Evolutionary conservation across 2,329 filamentous ascomycete genomes (phyloP), one percentile per base, ranked within the genome.

Genomic region (Cladosporium velox): DNA sequence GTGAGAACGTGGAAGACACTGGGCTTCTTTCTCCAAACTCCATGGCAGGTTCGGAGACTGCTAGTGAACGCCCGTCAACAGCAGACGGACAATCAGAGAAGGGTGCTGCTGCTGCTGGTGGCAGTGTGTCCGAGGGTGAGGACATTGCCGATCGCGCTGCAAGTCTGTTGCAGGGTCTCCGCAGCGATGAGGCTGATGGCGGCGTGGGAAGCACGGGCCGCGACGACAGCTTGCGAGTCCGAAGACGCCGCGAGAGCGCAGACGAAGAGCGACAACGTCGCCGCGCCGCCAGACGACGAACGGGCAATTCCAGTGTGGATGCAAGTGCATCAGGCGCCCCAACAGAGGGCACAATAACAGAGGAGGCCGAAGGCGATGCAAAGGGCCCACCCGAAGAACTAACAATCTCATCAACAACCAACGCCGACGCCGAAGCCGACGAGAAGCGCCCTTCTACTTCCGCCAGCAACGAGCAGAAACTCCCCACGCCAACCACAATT

Each of bases 81-180:
- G 57, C 55, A 32, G 64, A 55, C 14, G 57, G 49, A 12, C 32
- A 54, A 30, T 64, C 60, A 26, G 68, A 68, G 49, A 41, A 57
- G 3, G n/a, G n/a, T 10, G 18, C 35, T 18, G 24, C 55, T 30
- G 51, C 64, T 11, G 55, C 32, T 4, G 54, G 32, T 3, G 54
- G 44, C 35, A 32, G 74, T 30, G 70, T 77, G 6, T 73, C 70
- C 65, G 83, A 86, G 65, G 82, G 83, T 51, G 85, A 93, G 77
- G 92, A 96, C 70, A 88, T 98, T 32, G 93, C 92, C 3, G 90
- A 93, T 71, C 87, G 93, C 62, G 93, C 94, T 2, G 92, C 92
- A 1, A 87, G 89, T 69, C 82, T 97, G 77, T 82, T 98, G 34
- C 91, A 96, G 75, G 92, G 92, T 55, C 89, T 97, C 78, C 87